Base-by-base conservation (phyloP, 768 basidiomycete species). In the Pulveroboletus sp. region DNA sequence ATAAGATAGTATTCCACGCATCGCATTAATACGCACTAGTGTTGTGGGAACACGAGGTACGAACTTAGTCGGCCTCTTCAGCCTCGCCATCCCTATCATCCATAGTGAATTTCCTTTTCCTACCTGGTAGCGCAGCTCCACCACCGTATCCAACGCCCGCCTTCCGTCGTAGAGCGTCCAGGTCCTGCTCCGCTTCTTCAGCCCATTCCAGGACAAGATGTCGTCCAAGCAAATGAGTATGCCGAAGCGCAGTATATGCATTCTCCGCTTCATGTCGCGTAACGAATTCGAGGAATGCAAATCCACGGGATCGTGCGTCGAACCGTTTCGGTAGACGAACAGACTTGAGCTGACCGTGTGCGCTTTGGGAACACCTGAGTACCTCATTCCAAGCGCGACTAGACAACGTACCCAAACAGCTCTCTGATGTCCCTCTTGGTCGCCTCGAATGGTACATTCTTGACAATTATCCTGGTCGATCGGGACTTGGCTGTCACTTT, bases 191-290 rank as follows among this genome's bases (percentile, higher is more conserved):
- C 3, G 75, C 85, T 49, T 89, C 88, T 58, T 86, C 80, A 1
- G 94, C 93, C 93, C 94, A 96, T 66, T 98, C 85, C 38, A 99
- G 73, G 4, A 98, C 93, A 39, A 99, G 71, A 76, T 99, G 96
- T 32, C 96, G 73, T 8, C 96, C 95, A 18, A 99, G 82, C 59
- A 98, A 83, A 76, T 98, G 96, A 0, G 94, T 96, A 69, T 98
- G 93, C 57, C 83, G 80, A 21, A 99, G 78, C 10, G 91, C 83
- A 26, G 79, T 81, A 67, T 86, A 92, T 0, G 92, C 95, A 38
- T 85, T 85, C 66, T 92, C 87, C 2, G 95, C 95, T 61, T 99
- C 95, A 43, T 83, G 82, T 15, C 89, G 79, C 2, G 91, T 85
- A 17, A 89, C 78, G 65, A 98, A 98, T 57, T 99, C 94, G 59